Evolutionary conservation across 495 filamentous ascomycete species (phyloP), one percentile per base, ranked within the genome.

Genomic region (Penicillium coffeae): DNA sequence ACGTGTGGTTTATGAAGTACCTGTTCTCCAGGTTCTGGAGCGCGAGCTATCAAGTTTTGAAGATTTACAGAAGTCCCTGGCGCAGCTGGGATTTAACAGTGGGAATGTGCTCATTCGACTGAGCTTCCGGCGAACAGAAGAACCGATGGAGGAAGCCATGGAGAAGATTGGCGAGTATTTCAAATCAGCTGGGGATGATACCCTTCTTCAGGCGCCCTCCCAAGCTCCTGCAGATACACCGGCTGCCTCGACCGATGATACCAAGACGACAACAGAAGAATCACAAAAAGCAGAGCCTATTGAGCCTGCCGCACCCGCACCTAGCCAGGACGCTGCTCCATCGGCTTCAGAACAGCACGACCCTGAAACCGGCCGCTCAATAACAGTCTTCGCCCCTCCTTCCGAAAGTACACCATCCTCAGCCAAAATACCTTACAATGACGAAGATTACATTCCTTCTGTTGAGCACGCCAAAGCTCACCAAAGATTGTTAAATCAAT

Each of bases 111-210:
- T 94, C n/a, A 70, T 96, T 25, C 75, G 86, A 19, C 70, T 97
- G 30, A 81, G 73, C 44, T 96, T 91, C 69, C 80, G 75, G 56
- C 75, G 71, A 45, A 92, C 88, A 5, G 80, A 86, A 20, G 81
- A 81, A 49, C 90, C 90, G 7, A 71, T 96, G 18, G 89, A 89
- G 55, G 86, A 89, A 52, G 92, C 93, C 14, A 85, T 96, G 84
- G 67, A 64, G 36, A 80, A 92, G 62, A 95, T 97, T 51, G 75
- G 73, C 15, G 70, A 77, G 47, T 88, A 85, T 60, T 88, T 94
- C 62, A 76, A 69, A 60, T 52, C 69, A 21, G 46, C 58, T 8
- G 73, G 70, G 18, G 72, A 74, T 38, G 64, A 64, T 25, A 45
- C 47, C 3, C 47, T 57, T 32, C 20, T 56, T 16, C 35, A 56